Evolutionary conservation across 2,329 filamentous ascomycete species (phyloP), one percentile per base, ranked within the genome.

Genomic region (Eutypella sp.): DNA sequence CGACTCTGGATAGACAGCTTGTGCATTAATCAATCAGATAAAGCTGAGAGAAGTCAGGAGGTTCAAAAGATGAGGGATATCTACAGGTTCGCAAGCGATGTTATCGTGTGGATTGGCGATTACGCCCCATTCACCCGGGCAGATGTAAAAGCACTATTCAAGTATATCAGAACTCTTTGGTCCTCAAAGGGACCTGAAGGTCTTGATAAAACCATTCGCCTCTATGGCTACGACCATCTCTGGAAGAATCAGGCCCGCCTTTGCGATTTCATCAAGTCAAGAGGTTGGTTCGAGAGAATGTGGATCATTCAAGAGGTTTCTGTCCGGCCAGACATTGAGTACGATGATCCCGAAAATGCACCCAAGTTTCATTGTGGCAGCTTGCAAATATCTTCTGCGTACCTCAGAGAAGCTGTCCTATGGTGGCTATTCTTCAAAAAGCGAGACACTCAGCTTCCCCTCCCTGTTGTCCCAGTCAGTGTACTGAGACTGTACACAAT

Each of bases 11-110:
- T 53, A 19, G 49, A 55, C 42, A 53, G 45, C 29, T 29, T 56
- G 40, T 57, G 55, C 40, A 57, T 53, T 29, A 52, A 49, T 46
- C 48, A 54, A 25, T 45, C 18, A 5, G 47, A 50, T 25, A 31
- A 36, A 15, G 39, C 29, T 9, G 50, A 57, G 24, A 36, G 46
- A 18, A 47, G 42, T 19, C 45, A 36, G 3, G 47, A 56, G 24
- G 37, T 54, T n/a, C 42, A 46, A 13, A 45, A 40, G 23, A 54
- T 56, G 49, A 38, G 46, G 13, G 45, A 50, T 18, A 51, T 53
- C 10, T 56, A 53, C 42, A 39, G 42, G 10, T 18, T 29, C 10
- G 50, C 44, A 27, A 22, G 11, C 9, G 16, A 46, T 4, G 41
- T 50, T 19, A 18, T 49, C 9, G 43, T 54, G 19, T 50, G 52